These are phyloP conservation scores for Trypanosoma vivax DNA, from an alignment of 208 protist species.

Conservation along the genomic window DNA sequence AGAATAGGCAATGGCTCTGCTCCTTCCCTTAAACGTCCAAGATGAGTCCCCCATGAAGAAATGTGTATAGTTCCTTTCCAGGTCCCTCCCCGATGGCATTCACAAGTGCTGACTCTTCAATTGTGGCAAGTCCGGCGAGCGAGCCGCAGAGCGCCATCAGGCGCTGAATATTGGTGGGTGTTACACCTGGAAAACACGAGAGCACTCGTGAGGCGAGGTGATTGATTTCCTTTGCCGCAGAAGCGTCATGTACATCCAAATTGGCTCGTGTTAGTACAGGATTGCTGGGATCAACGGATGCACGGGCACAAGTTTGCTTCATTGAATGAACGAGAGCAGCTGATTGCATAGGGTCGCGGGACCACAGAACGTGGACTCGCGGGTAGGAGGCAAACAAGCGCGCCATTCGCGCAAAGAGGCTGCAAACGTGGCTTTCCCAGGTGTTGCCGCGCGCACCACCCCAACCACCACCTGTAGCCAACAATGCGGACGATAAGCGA, in stretches of 20 bases:
- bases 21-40: not conserved
- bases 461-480: not conserved
- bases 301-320: slow-evolving; percentile 46
- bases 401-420: slow-evolving; percentile 54
- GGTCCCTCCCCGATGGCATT: slow-evolving; percentile 39
- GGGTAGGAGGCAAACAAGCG: slow-evolving; percentile 53
- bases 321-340: slow-evolving; percentile 58
- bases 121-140: slow-evolving; percentile 62
- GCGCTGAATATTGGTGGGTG: slow-evolving; percentile 31
- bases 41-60: slow-evolving; percentile 43
- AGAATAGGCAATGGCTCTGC: not conserved
- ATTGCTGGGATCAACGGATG: slow-evolving; percentile 55
- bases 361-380: slow-evolving; percentile 61
- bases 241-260: slow-evolving; percentile 20
- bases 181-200: slow-evolving; percentile 71
- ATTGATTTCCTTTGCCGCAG: slow-evolving; percentile 22
- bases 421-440: not conserved
- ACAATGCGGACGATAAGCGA: slow-evolving; percentile 28
- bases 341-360: slow-evolving; percentile 63
- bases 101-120: slow-evolving; percentile 49
- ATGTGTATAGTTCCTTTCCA: slow-evolving; percentile 41
- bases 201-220: slow-evolving; percentile 72
- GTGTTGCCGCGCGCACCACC: not conserved
- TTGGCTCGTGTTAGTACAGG: slow-evolving; percentile 43
- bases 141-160: slow-evolving; percentile 76